Evolutionary conservation across 768 basidiomycete genomes (phyloP), one percentile per base, ranked within the genome.

Genomic region (Phlegmacium glaucopus): DNA sequence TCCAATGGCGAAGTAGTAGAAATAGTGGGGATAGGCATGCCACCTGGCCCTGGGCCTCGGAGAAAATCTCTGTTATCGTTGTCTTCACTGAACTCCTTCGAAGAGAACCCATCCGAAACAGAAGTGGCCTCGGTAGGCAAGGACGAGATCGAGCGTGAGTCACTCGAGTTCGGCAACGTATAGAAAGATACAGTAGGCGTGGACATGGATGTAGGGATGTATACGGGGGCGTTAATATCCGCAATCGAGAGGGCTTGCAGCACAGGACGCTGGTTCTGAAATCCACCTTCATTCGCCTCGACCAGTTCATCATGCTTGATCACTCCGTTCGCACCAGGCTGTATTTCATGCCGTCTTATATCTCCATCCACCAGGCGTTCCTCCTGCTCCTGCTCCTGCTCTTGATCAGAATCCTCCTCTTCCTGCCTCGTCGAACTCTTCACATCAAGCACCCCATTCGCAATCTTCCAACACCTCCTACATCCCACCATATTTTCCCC

Each of bases 401-500:
- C 59, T 26, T 64, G 51, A 41, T 63, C 62, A 27, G 67, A 60
- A 42, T 69, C 64, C 4, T 64, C 63, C 5, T 60, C 68, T 35
- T 72, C 67, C 41, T 40, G 64, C 59, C 54, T 67, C 57, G 39
- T 59, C 51, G 49, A 44, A 34, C 11, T n/a, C 6, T 34, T 34
- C 10, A 11, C 32, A 45, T 50, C 58, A 38, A 50, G 48, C 47
- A 75, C 64, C 13, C 87, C 86, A 59, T 92, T 81, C 47, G 80
- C 82, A 29, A 92, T 83, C 72, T 92, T 94, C 94, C 94, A 98
- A 68, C 94, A 98, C 43, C 86, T 77, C 53, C 87, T 78, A 63
- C 94, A 98, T 0, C 93, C 93, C 44, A 96, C 94, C 71, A 85
- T 87, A 57, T 98, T 96, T 57, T 96, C 94, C 0, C 91, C 92